These are phyloP conservation scores for Cyclocybe aegerita DNA, from an alignment of 768 basidiomycete genomes.

Conservation along the genomic window DNA sequence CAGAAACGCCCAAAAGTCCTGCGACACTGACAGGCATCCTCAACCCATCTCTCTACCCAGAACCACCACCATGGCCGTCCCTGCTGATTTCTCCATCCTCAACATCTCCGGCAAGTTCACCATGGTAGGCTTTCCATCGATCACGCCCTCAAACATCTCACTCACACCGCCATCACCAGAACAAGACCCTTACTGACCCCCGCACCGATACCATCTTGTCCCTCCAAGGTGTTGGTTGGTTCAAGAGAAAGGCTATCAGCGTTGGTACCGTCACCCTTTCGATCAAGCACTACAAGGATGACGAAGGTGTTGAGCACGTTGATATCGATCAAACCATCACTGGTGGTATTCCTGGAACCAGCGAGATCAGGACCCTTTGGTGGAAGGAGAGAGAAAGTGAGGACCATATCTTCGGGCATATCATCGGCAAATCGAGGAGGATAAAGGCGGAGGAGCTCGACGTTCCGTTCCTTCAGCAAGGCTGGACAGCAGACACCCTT, in stretches of 20 bases:
- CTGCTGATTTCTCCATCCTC: conserved; percentile 55
- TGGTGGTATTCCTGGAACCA: conserved; percentile 58
- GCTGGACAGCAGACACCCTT: conserved; percentile 46
- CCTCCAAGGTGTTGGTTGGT: conserved; percentile 74
- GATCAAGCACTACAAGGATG: conserved; percentile 67
- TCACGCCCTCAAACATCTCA: not conserved
- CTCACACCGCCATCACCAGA: conserved; percentile 36
- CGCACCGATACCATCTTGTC: conserved; percentile 59
- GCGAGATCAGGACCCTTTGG: conserved; percentile 55
- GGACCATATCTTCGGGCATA: conserved; percentile 61
- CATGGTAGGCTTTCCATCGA: conserved; percentile 43
- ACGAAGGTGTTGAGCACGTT: conserved; percentile 58
- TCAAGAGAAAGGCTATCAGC: conserved; percentile 62
- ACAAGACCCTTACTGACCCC: conserved; percentile 63
- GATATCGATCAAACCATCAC: conserved; percentile 66
- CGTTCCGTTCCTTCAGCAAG: conserved; percentile 41
- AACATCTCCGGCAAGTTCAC: conserved; percentile 61
- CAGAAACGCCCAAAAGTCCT: not conserved
- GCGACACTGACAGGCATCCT: conserved; percentile 1
- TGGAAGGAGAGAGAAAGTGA: conserved; percentile 53
- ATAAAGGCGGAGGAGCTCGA: conserved; percentile 45
- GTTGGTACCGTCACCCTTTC: conserved; percentile 56
- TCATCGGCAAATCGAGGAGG: conserved; percentile 55
- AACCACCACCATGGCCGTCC: conserved; percentile 60
- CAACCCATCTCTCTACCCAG: conserved; percentile 9